phyloP scores from a whole-genome alignment of 495 filamentous ascomycete genomes.

The Penicillium antarcticum region DNA sequence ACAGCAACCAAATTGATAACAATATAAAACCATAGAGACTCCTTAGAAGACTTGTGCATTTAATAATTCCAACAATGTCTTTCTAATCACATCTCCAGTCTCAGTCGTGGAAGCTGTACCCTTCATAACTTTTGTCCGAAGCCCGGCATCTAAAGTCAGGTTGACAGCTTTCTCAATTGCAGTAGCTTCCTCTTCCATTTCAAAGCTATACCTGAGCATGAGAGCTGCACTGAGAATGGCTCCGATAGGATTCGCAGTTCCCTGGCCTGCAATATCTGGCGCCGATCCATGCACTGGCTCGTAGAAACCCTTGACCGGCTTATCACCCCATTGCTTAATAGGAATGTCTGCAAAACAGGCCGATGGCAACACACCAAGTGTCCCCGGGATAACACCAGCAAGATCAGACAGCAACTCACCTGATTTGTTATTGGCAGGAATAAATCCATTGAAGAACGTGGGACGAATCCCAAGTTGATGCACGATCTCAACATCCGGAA shows the following conservation, averaged over 20 bases:
- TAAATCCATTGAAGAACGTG: constrained; percentile 84
- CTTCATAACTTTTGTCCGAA: constrained; percentile 31
- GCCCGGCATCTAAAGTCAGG: constrained; percentile 23
- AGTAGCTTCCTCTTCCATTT: constrained; percentile 25
- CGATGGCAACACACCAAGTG: constrained; percentile 80
- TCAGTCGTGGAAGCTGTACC: constrained; percentile 29
- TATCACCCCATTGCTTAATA: constrained; percentile 14
- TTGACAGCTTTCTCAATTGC: constrained; percentile 30
- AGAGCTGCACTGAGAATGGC: constrained; percentile 58
- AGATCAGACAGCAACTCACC: constrained; percentile 91
- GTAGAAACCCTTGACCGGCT: constrained; percentile 61
- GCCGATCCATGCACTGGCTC: constrained; percentile 89
- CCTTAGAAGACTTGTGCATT: not conserved
- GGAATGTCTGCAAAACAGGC: constrained; percentile 87
- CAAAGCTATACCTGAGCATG: constrained; percentile 33
- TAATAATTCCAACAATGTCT: not conserved
- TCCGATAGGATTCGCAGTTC: constrained; percentile 77
- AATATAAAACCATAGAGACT: too few species aligned
- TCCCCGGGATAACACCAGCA: constrained; percentile 85
- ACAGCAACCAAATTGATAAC: too few species aligned
- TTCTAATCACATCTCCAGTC: constrained; percentile 24
- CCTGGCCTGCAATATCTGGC: constrained; percentile 84
- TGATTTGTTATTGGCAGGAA: constrained; percentile 90
- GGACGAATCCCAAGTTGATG: constrained; percentile 75
- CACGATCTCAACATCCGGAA: constrained; percentile 77